Base-by-base conservation (phyloP, 179 eudicot species). In the Drosera spatulata region DNA sequence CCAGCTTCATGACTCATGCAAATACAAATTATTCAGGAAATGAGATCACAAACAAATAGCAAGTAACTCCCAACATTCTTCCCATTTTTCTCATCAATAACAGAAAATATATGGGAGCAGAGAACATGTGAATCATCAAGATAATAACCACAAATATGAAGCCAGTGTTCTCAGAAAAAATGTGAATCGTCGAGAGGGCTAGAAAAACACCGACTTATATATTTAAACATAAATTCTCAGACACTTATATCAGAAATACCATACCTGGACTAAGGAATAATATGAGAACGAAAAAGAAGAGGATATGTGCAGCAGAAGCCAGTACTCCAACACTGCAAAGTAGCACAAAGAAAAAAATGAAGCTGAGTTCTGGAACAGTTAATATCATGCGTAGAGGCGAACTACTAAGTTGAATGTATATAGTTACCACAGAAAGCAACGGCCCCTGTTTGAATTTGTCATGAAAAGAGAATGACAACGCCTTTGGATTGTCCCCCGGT, bases 301-400 rank as follows among this genome's bases (percentile, higher is more conserved):
- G 97, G 97, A 66, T 91, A 91, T 46, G 96, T 91, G 79, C 88
- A 87, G 78, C 96, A 87, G 61, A 72, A 77, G 65, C 97, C 97
- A 63, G 79, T 83, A 76, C 82, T 91, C 96, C 97, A 91, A 73
- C 96, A 85, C 97, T 91, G 78, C 73, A 77, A 38, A 66, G 58
- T 15, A 72, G 12, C 41, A 40, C 65, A 8, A 43, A 55, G 39
- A 15, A 7, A 3, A 0, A 37, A 15, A 8, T 7, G 3, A 10
- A 5, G 15, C 39, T 3, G 37, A 45, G n/a, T 50, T 63, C 44
- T 41, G 54, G 52, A 53, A 46, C n/a, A 56, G 5, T 8, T 4
- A 4, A 13, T 42, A 53, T 58, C 56, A 39, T 39, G 44, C 10
- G 37, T 10, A 22, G 33, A 22, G 22, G 5, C 38, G 38, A 10